Percentiles rank a stretch among this genome's conserved stretches.
Evolutionary conservation across 2,329 filamentous ascomycete genomes (phyloP).

Genomic region (Clonostachys byssicola): DNA sequence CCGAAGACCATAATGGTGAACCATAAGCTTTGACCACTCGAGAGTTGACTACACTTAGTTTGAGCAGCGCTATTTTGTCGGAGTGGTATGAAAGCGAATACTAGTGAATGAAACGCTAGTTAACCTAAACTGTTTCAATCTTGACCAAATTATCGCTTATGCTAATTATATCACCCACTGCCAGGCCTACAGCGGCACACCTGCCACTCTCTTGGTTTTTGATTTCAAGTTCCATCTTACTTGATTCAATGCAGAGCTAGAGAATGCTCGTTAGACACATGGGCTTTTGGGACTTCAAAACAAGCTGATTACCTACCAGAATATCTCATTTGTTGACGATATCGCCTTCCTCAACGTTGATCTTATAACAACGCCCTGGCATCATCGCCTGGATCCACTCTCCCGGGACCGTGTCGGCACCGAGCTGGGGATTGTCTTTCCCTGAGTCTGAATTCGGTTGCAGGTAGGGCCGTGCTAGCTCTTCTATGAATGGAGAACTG

Average conservation of each 20-base stretch:
- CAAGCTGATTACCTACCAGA: conserved; percentile 8
- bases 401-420: conserved; percentile 3
- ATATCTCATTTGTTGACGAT: background rate
- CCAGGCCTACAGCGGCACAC: conserved; percentile 5
- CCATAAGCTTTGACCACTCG: no score
- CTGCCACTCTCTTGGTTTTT: conserved; percentile 16
- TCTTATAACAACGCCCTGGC: conserved; percentile 26
- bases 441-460: background rate
- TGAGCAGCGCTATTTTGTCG: no score
- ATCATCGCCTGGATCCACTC: conserved; percentile 20
- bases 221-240: conserved; percentile 30
- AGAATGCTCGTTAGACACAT: conserved; percentile 7
- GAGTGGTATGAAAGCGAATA: no score
- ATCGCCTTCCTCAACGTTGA: conserved; percentile 16
- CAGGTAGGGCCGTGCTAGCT: conserved; percentile 16
- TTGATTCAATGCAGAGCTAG: conserved; percentile 22
- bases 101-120: no score
- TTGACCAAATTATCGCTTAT: no score
- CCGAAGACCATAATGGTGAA: no score
- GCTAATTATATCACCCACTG: no score
- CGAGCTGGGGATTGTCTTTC: background rate
- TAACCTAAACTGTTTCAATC: no score
- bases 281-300: conserved; percentile 1
- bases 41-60: no score
- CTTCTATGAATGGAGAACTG: conserved; percentile 17